Conservation (phyloP, 208 protist species). For the Crithidia expoeki region DNA sequence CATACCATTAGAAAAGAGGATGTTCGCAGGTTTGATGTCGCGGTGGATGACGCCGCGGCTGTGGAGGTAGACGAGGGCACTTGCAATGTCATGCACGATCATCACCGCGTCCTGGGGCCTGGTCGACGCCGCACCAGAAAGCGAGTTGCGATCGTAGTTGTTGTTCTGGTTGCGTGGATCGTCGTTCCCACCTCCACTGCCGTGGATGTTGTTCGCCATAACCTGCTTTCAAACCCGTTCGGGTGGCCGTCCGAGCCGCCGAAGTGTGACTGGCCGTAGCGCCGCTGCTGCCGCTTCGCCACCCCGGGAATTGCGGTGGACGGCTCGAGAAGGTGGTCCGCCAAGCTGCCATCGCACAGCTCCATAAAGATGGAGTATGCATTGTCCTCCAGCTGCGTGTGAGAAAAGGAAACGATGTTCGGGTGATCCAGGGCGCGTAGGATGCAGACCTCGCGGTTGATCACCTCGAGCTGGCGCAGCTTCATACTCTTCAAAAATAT, state of each 20-base stretch:
- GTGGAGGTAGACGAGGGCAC: conserved; percentile 71
- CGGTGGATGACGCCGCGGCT: conserved; percentile 76
- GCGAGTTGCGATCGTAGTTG: background rate
- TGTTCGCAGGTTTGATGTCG: conserved; percentile 86
- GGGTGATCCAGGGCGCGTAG: conserved; percentile 75
- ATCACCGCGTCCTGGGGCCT: conserved; percentile 54
- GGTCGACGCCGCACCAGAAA: conserved; percentile 11
- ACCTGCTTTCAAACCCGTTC: conserved; percentile 4
- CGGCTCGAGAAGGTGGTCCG: conserved; percentile 38
- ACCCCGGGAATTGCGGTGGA: conserved; percentile 17
- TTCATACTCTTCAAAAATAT: conserved; percentile 69
- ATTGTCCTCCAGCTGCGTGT: conserved; percentile 69
- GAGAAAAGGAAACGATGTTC: conserved; percentile 79
- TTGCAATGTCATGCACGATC: conserved; percentile 78
- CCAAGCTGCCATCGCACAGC: conserved; percentile 65
- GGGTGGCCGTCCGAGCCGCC: background rate
- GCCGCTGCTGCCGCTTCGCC: conserved; percentile 16
- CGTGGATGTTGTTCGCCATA: conserved; percentile 12
- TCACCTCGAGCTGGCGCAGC: conserved; percentile 55
- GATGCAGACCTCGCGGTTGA: conserved; percentile 80
- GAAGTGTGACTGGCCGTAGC: conserved; percentile 3
- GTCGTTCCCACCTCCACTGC: background rate
- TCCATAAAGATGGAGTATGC: conserved; percentile 86
- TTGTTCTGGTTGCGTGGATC: background rate
- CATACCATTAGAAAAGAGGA: conserved; percentile 72